Evolutionary conservation across 179 eudicot genomes (phyloP), one percentile per base, ranked within the genome.

Genomic region (Sideroxylon spinosum): DNA sequence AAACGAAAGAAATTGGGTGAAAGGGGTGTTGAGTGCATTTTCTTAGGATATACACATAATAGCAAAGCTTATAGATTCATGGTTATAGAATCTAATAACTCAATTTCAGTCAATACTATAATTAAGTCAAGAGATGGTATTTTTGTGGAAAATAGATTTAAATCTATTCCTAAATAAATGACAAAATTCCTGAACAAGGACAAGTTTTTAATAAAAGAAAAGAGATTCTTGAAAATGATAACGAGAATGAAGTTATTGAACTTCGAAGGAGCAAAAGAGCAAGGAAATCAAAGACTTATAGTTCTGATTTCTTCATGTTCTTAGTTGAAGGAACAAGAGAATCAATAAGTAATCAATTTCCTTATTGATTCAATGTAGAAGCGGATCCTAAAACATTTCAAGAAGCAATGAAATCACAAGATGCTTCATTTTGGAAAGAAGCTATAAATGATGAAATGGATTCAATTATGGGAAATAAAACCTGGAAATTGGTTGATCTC

Each of bases 21-120:
- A 5, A 55, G 4, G 56, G 67, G 56, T 14, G 22, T 68, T n/a
- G 75, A 68, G 49, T 78, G 44, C 3, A 37, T 37, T 37, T 37
- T 37, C 44, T 37, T 37, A 37, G 4, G 4, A 37, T 37, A 37
- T 37, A 6, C 5, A 37, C 44, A 37, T 37, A 37, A 37, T 37
- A 37, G 44, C 44, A 37, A 37, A 37, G 44, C 44, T 6, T 37
- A 37, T 37, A 37, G 44, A 0, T 37, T 37, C 44, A 37, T 37
- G 44, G 44, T 77, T 9, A 22, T n/a, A 16, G 79, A 77, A 20
- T 44, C 67, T 53, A 77, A 68, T 67, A 48, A 53, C 16, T 44
- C 53, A 9, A 32, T 52, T 50, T 17, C 0, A 60, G 3, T 77
- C 3, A 66, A 77, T 20, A 68, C 0, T 37, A 17, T 77, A 0